phyloP scores from a whole-genome alignment of 2,329 filamentous ascomycete genomes.

The Alternaria incomplexa region DNA sequence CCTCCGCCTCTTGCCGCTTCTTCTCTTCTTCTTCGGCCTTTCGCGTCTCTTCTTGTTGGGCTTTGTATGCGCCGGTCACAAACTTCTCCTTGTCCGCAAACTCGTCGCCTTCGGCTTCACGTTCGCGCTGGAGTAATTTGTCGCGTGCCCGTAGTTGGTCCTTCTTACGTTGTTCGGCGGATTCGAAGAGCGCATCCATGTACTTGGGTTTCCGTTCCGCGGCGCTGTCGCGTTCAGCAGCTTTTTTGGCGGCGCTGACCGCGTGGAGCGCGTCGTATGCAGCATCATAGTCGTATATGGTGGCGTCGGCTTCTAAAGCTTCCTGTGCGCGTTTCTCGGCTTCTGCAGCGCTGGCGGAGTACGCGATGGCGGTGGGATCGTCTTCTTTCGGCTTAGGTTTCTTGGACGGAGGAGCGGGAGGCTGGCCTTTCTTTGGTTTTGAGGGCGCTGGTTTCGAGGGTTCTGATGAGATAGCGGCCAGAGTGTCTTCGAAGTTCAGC shows the following conservation, averaged over 20 bases:
- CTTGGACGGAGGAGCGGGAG: conserved; percentile 41
- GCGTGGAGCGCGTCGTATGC: conserved; percentile 78
- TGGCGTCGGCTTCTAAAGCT: conserved; percentile 71
- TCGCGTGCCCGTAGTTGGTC: conserved; percentile 80
- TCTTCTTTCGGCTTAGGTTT: conserved; percentile 47
- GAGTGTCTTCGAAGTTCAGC: conserved; percentile 63
- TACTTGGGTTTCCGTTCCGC: conserved; percentile 74
- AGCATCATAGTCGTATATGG: conserved; percentile 84
- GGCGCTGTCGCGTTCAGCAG: conserved; percentile 59
- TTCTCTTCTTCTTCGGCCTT: conserved; percentile 75
- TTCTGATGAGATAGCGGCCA: conserved; percentile 30
- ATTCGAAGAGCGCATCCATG: conserved; percentile 74
- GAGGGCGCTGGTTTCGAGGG: conserved; percentile 29
- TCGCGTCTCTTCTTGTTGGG: conserved; percentile 77
- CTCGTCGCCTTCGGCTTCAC: conserved; percentile 80
- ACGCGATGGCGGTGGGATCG: conserved; percentile 56
- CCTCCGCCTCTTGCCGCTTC: conserved; percentile 68
- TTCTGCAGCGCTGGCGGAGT: conserved; percentile 69
- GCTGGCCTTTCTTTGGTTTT: conserved; percentile 48
- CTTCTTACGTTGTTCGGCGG: conserved; percentile 77
- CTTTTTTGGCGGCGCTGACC: conserved; percentile 61
- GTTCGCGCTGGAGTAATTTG: conserved; percentile 77
- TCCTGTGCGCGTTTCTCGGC: conserved; percentile 69
- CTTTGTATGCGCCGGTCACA: conserved; percentile 82
- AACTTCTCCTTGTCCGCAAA: conserved; percentile 86